Conservation (phyloP, 176 grass and related monocot species). For the Oryza coarctata region DNA sequence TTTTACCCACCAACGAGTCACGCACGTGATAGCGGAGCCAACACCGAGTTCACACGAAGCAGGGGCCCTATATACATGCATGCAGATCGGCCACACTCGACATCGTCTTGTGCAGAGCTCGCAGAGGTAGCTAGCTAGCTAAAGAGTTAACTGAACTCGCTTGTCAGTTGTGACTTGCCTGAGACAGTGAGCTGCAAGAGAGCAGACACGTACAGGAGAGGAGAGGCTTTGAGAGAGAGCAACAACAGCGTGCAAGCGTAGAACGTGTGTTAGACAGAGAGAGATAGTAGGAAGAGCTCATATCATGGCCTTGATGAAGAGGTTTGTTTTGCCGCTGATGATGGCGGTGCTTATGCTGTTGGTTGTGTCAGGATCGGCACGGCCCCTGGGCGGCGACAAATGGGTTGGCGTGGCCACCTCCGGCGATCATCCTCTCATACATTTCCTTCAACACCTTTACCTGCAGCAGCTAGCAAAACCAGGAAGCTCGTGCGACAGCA, state of each 20-base stretch:
- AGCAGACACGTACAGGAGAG: not conserved
- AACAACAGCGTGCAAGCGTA: not conserved
- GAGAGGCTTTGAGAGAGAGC: not conserved
- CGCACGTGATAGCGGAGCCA: not conserved
- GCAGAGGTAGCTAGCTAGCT: not conserved
- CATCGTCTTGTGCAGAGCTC: not conserved
- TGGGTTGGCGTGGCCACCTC: not conserved
- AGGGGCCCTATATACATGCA: not conserved
- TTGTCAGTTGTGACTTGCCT: not conserved
- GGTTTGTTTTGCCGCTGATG: not conserved
- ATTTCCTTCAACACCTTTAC: not conserved
- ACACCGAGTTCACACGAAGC: not conserved
- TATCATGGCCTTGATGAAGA: not conserved
- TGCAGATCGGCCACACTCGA: not conserved
- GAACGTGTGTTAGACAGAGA: not conserved
- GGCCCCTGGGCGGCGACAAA: not conserved
- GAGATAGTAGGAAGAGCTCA: not conserved
- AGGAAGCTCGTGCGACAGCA: accelerated
- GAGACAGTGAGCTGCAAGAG: not conserved
- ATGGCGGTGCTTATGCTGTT: not conserved
- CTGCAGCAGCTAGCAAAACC: not conserved
- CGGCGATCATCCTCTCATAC: not conserved
- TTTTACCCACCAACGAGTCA: not conserved
- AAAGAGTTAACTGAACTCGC: no score
- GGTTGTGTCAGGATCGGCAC: not conserved